These are phyloP conservation scores for Helminthosporium solani DNA, from an alignment of 2,329 filamentous ascomycete genomes.

Conservation along the genomic window DNA sequence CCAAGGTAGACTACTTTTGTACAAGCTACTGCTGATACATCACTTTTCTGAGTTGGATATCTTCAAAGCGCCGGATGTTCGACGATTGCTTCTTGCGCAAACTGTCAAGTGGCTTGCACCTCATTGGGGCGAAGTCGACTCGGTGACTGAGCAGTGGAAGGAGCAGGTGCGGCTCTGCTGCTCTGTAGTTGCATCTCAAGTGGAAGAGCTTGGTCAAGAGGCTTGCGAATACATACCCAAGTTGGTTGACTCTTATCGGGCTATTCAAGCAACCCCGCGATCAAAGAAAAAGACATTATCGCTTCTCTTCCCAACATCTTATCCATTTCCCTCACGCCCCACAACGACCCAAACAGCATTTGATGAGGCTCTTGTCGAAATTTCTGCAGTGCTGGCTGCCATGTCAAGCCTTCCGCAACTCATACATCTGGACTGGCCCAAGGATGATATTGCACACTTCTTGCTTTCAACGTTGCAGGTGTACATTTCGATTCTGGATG, in stretches of 20 bases:
- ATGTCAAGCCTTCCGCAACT: slow-evolving; percentile 72
- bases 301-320: slow-evolving; percentile 83
- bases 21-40: slow-evolving; percentile 89
- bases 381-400: slow-evolving; percentile 82
- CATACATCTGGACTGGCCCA: slow-evolving; percentile 72
- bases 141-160: slow-evolving; percentile 81
- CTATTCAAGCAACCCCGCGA: slow-evolving; percentile 67
- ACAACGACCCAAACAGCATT: slow-evolving; percentile 64
- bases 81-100: slow-evolving; percentile 71
- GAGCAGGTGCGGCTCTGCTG: slow-evolving; percentile 93
- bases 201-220: slow-evolving; percentile 74
- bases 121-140: slow-evolving; percentile 79
- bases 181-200: slow-evolving; percentile 84
- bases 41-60: slow-evolving; percentile 83
- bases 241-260: slow-evolving; percentile 84
- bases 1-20: slow-evolving; percentile 86
- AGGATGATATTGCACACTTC: slow-evolving; percentile 72
- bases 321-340: slow-evolving; percentile 79
- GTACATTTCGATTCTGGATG: slow-evolving; percentile 83
- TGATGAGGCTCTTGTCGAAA: slow-evolving; percentile 84
- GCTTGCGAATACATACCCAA: slow-evolving; percentile 89
- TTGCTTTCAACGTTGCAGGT: slow-evolving; percentile 78
- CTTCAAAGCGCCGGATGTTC: slow-evolving; percentile 76
- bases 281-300: slow-evolving; percentile 65
- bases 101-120: slow-evolving; percentile 89